A percentile compares a stretch with the other conserved stretches of the same genome.
Conservation (phyloP, 768 basidiomycete genomes). For the Naganishia kalamii region DNA sequence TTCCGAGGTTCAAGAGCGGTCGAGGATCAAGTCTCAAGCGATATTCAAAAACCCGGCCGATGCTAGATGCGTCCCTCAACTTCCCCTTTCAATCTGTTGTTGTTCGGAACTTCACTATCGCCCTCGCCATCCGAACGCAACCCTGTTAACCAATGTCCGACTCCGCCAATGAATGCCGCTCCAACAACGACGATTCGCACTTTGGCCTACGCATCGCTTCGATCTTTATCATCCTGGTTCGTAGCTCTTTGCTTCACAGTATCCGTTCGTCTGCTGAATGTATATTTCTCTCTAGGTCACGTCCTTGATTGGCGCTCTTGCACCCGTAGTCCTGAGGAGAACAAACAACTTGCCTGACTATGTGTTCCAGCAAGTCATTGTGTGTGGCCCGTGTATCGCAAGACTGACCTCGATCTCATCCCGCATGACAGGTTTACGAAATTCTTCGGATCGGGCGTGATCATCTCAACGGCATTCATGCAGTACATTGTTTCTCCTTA, state of each 20-base stretch:
- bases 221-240: slow-evolving; percentile 41
- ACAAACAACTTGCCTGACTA: slow-evolving; percentile 51
- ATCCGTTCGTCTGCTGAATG: background rate
- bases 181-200: slow-evolving; percentile 23
- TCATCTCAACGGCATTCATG: slow-evolving; percentile 34
- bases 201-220: slow-evolving; percentile 34
- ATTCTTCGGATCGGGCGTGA: slow-evolving; percentile 31
- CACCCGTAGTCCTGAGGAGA: slow-evolving; percentile 32
- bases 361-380: slow-evolving; percentile 62
- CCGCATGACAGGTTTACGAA: slow-evolving; percentile 51
- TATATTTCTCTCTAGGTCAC: slow-evolving; percentile 25
- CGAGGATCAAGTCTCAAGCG: too few species aligned
- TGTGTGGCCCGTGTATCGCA: background rate
- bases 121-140: too few species aligned
- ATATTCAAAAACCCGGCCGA: too few species aligned
- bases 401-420: background rate
- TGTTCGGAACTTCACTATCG: too few species aligned
- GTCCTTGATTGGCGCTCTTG: slow-evolving; percentile 34
- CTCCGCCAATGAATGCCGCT: background rate
- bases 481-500: slow-evolving; percentile 19
- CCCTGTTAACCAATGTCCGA: too few species aligned
- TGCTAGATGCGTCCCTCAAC: too few species aligned
- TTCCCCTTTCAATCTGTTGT: too few species aligned
- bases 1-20: too few species aligned
- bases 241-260: background rate